Base-by-base conservation (phyloP, 1,139 yeast genomes). In the Taphrina sp. region DNA sequence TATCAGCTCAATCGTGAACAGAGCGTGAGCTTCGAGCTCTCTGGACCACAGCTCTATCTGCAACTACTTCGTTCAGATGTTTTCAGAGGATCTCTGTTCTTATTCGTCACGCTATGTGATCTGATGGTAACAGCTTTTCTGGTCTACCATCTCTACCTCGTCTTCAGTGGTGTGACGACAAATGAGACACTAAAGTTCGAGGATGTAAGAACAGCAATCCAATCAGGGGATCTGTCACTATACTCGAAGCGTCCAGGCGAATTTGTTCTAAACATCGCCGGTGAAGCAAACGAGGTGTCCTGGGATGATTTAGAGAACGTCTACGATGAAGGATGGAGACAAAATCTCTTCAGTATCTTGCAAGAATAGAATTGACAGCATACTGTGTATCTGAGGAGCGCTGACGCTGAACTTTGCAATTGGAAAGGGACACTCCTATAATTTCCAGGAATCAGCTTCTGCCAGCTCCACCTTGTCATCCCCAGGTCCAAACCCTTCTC, bases 161-260 rank as follows among this genome's bases (percentile, higher is more conserved):
- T 87, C 2, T 81, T 79, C 62, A 74, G 82, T 37, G 98, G 98
- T 0, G 85, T 85, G 62, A 89, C 97, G n/a, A 88, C 96, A 1
- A 90, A 86, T 66, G 98, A 92, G 69, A 74, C 82, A 8, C 80
- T 76, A 51, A 92, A 92, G 68, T 92, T 97, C 97, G 80, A 76
- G 23, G 82, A 78, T 19, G 75, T 92, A 10, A 82, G 83, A 57
- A 77, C 80, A 47, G 74, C 85, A 60, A 75, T 88, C 7, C 64
- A 77, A 8, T 72, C 72, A n/a, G 76, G 75, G 0, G 61, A 68
- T 14, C 68, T 83, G 14, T 36, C 29, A n/a, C 16, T 43, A 16
- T 43, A 43, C 23, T 17, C 24, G n/a, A 16, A 14, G 17, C 38
- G 29, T 1, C 12, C n/a, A 4, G 38, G 47, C 14, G 29, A 38